These are phyloP conservation scores for Psilocybe azurescens DNA, from an alignment of 768 basidiomycete species.

Conservation along the genomic window DNA sequence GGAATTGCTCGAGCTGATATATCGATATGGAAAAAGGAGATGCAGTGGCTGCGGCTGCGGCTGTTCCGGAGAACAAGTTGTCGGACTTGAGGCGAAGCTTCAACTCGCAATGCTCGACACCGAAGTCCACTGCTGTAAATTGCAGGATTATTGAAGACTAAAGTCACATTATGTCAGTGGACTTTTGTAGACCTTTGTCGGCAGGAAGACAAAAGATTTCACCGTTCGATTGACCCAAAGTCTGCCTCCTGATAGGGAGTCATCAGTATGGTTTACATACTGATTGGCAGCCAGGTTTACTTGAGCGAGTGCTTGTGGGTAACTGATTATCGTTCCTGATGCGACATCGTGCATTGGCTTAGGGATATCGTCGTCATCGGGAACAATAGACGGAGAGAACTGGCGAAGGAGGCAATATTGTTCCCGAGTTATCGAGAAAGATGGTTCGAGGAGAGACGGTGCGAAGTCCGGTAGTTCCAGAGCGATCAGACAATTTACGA, in stretches of 20 bases:
- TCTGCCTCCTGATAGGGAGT: not conserved
- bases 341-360: not conserved
- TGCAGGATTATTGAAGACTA: not conserved
- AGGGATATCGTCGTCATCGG: not conserved
- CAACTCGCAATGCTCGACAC: conserved; percentile 1
- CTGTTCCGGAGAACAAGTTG: not conserved
- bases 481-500: not conserved
- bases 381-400: not conserved
- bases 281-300: not conserved
- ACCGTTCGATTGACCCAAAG: not conserved
- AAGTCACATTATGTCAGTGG: too few species aligned
- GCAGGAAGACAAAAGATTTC: not conserved
- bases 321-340: not conserved
- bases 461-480: not conserved
- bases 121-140: not conserved
- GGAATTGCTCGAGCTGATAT: not conserved
- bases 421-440: not conserved
- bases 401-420: not conserved
- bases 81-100: not conserved
- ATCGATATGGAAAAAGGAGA: conserved; percentile 5
- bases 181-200: not conserved
- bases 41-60: not conserved
- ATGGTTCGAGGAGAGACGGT: not conserved
- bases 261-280: not conserved
- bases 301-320: not conserved